Conservation (phyloP, 176 grass and related monocot genomes). For the Lolium rigidum region DNA sequence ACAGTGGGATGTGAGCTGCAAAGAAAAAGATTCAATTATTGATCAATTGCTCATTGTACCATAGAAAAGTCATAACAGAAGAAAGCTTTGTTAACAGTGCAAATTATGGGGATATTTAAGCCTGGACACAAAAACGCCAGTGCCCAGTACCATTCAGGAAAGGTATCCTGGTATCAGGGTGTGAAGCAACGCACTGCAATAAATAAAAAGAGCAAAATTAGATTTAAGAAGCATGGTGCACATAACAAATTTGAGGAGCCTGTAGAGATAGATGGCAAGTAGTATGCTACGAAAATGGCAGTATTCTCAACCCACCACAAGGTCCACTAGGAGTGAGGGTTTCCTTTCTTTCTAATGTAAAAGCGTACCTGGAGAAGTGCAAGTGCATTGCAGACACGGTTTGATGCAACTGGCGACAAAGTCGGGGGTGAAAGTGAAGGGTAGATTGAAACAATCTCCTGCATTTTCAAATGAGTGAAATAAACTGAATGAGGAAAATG, state of each 20-base stretch:
- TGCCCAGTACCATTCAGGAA: constrained; percentile 75
- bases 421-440: constrained; percentile 71
- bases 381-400: constrained; percentile 91
- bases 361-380: constrained; percentile 88
- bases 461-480: constrained; percentile 42
- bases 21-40: constrained; percentile 24
- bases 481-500: constrained; percentile 33
- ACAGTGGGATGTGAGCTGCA: constrained; percentile 83
- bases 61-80: background rate
- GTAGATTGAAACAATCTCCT: constrained; percentile 91
- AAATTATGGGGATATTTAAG: constrained; percentile 16
- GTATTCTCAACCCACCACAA: background rate
- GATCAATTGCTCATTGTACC: background rate
- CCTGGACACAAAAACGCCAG: background rate
- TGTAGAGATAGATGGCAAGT: background rate
- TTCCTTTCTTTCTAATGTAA: constrained; percentile 40
- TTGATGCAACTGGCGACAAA: constrained; percentile 75
- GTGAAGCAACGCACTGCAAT: constrained; percentile 87
- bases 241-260: background rate
- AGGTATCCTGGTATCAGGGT: constrained; percentile 78
- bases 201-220: background rate
- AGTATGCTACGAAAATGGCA: background rate
- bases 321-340: background rate
- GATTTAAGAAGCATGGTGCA: constrained; percentile 14
- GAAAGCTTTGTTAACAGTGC: background rate